Base-by-base conservation (phyloP, 2,329 filamentous ascomycete genomes). In the Albifimbria verrucaria region DNA sequence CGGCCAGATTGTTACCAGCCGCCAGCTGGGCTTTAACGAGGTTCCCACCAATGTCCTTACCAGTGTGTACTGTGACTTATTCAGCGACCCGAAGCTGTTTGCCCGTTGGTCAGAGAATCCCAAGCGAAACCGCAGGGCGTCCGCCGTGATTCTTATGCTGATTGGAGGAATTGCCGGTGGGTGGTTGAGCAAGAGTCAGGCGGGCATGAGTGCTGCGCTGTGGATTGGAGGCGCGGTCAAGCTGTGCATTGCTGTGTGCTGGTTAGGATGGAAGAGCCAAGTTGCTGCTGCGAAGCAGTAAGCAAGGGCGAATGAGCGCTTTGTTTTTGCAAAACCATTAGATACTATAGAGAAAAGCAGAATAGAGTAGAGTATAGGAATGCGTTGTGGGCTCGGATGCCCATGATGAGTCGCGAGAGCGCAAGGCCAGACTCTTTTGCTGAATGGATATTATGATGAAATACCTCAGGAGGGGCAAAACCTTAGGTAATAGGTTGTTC, bases 31-130 rank as follows among this genome's bases (percentile, higher is more conserved):
- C 9, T 78, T 77, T 59, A 77, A 77, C 52, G 80, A 82, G 63
- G 67, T 82, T 44, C 80, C 80, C 1, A 78, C 79, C 1, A 79
- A 77, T 47, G 80, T 83, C 10, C 62, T 82, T 39, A 83, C 80
- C n/a, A 78, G 74, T 52, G 66, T 79, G 39, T 79, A 81, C 60
- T 79, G 75, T 60, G 80, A 82, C 59, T 59, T 82, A 22, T 72
- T 79, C 59, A 77, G 74, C 18, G 80, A 83, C 60, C 74, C 74
- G 3, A 67, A 73, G 36, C 63, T 81, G 12, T 69, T 80, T n/a
- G 68, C 72, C 2, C 59, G 56, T 17, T 53, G 61, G 18, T 57
- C 56, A 44, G 68, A 74, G 12, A 82, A 82, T 56, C 68, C 72
- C 17, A 78, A 80, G 65, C 66, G 80, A 36, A 77, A 82, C 64